A percentile compares a stretch with the other conserved stretches of the same genome.
These are phyloP conservation scores for Pinus albicaulis DNA, from an alignment of 75 land plant genomes.

Conservation along the genomic window DNA sequence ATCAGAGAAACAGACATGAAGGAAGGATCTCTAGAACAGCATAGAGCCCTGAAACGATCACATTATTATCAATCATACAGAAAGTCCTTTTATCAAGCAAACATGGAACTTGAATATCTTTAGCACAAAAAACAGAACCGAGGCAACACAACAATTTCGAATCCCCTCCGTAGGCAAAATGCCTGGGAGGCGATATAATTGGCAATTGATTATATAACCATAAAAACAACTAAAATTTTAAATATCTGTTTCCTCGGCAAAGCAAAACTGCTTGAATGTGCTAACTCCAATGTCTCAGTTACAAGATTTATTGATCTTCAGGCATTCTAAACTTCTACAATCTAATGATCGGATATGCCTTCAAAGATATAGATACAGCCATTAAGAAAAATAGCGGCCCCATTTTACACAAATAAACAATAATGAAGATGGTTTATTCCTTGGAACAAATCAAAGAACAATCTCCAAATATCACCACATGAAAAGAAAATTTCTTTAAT, in stretches of 20 bases:
- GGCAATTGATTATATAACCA: not conserved
- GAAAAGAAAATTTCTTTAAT: conserved; percentile 25
- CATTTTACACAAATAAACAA: not conserved
- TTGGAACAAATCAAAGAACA: not conserved
- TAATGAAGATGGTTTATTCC: not conserved
- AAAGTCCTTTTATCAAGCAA: not conserved
- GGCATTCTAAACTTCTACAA: too few species aligned
- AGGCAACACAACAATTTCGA: not conserved
- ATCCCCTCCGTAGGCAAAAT: not conserved
- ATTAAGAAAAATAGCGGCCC: not conserved
- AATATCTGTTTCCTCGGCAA: not conserved
- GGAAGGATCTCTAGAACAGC: not conserved
- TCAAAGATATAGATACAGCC: not conserved
- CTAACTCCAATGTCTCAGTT: not conserved
- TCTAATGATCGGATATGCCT: not conserved
- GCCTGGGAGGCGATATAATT: not conserved
- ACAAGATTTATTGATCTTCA: conserved; percentile 1
- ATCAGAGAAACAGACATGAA: not conserved
- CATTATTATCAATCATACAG: not conserved
- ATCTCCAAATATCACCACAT: not conserved
- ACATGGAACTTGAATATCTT: too few species aligned
- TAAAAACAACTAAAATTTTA: not conserved
- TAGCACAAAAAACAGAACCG: not conserved
- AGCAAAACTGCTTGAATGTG: conserved; percentile 1
- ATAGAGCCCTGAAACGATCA: not conserved